Percentiles rank a stretch among this genome's conserved stretches.
Conservation (phyloP, 495 filamentous ascomycete genomes). For the Elasticomyces elasticus region DNA sequence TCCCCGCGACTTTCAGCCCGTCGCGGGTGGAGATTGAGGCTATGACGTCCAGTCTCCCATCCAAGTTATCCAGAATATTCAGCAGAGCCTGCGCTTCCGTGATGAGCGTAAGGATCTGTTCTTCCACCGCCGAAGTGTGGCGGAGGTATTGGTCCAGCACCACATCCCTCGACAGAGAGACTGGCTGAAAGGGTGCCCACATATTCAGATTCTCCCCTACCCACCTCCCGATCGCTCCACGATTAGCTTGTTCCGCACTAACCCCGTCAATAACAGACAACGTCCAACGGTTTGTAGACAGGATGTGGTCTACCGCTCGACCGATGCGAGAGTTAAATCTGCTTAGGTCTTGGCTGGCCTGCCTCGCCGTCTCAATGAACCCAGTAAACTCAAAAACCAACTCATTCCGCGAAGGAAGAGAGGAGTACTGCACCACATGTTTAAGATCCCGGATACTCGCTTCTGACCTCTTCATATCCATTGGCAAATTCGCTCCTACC, state of each 20-base stretch:
- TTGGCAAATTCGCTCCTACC: constrained; percentile 48
- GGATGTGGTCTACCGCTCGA: constrained; percentile 56
- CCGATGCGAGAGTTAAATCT: constrained; percentile 61
- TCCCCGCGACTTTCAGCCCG: constrained; percentile 37
- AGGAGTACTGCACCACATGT: constrained; percentile 49
- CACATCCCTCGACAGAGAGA: constrained; percentile 40
- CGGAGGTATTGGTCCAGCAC: constrained; percentile 48
- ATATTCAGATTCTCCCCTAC: constrained; percentile 33
- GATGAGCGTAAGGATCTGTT: constrained; percentile 53
- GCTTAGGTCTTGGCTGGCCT: constrained; percentile 48
- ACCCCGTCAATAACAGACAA: constrained; percentile 42
- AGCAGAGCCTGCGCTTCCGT: constrained; percentile 55
- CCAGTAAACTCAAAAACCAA: constrained; percentile 56
- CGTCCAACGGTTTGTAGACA: constrained; percentile 59
- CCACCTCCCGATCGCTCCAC: constrained; percentile 34
- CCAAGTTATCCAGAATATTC: constrained; percentile 47
- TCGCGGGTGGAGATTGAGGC: constrained; percentile 52
- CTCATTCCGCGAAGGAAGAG: constrained; percentile 43
- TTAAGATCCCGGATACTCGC: constrained; percentile 62
- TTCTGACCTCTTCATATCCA: constrained; percentile 63
- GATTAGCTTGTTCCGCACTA: constrained; percentile 29
- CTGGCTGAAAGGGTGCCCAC: constrained; percentile 49
- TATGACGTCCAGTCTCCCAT: constrained; percentile 54
- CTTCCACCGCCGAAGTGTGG: constrained; percentile 53
- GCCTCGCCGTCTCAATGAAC: constrained; percentile 51